Conservation (phyloP, 768 basidiomycete genomes). For the Suillus ampliporus region DNA sequence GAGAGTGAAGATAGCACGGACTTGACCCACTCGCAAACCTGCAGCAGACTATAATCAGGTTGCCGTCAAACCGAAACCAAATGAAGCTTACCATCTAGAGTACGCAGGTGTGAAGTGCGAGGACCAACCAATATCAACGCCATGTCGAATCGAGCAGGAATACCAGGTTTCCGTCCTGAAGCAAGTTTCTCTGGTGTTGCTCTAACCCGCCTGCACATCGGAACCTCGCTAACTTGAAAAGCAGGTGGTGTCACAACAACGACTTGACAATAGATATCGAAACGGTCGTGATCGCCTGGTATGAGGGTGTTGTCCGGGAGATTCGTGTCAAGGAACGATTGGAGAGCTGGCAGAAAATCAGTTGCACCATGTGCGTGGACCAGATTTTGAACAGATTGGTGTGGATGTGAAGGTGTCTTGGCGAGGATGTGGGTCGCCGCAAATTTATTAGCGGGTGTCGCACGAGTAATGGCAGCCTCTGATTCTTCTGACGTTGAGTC, state of each 20-base stretch:
- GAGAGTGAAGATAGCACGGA: constrained; percentile 10
- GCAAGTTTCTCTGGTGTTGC: constrained; percentile 3
- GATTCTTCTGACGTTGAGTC: not conserved
- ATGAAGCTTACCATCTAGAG: no score
- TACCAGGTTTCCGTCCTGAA: not conserved
- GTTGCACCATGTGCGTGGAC: constrained; percentile 11
- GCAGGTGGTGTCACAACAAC: not conserved
- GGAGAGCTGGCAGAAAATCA: constrained; percentile 14
- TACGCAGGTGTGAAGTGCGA: no score
- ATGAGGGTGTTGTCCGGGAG: not conserved
- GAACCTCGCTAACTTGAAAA: not conserved
- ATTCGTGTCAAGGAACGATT: not conserved
- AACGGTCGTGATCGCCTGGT: constrained; percentile 5
- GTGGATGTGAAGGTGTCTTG: constrained; percentile 9
- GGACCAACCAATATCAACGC: not conserved
- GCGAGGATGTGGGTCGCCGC: not conserved
- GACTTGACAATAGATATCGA: constrained; percentile 13
- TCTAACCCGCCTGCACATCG: not conserved
- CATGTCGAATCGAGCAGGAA: constrained; percentile 8
- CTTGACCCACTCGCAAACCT: constrained; percentile 17
- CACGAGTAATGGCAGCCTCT: no score
- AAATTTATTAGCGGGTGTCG: not conserved
- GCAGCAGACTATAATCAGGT: not conserved
- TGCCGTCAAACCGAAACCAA: no score
- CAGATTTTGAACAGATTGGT: not conserved